Evolutionary conservation across 352 stramenopile genomes (phyloP).

Genomic region (Phytophthora chlamydospora): DNA sequence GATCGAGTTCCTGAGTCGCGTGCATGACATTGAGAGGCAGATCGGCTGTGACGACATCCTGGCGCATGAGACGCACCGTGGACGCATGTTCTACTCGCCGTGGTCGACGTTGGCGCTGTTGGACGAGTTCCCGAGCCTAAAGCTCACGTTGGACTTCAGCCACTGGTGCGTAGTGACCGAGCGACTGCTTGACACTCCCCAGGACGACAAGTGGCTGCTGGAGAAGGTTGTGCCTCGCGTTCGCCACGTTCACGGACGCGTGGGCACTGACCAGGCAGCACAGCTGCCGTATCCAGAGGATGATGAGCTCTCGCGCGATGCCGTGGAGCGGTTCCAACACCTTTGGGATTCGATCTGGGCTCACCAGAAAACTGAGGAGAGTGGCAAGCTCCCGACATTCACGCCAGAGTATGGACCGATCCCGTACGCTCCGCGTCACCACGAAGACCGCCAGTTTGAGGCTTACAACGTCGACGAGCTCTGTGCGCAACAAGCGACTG

Average conservation of each 20-base stretch:
- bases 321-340: slow-evolving; percentile 57
- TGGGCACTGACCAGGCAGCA: slow-evolving; percentile 55
- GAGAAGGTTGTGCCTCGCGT: slow-evolving; percentile 60
- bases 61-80: slow-evolving; percentile 70
- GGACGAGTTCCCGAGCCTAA: slow-evolving; percentile 61
- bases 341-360: slow-evolving; percentile 61
- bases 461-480: slow-evolving; percentile 62
- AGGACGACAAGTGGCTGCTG: slow-evolving; percentile 57
- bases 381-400: slow-evolving; percentile 47
- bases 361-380: slow-evolving; percentile 30
- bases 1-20: slow-evolving; percentile 54
- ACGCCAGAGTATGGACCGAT: slow-evolving; percentile 77
- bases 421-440: slow-evolving; percentile 56
- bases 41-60: slow-evolving; percentile 40
- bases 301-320: slow-evolving; percentile 28
- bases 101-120: slow-evolving; percentile 68
- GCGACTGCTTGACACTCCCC: slow-evolving; percentile 50
- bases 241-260: slow-evolving; percentile 65
- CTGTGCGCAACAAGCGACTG: slow-evolving; percentile 42
- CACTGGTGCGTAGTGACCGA: slow-evolving; percentile 72
- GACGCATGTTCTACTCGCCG: slow-evolving; percentile 75
- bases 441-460: slow-evolving; percentile 32
- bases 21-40: slow-evolving; percentile 50
- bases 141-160: slow-evolving; percentile 75
- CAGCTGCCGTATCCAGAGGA: slow-evolving; percentile 52